Evolutionary conservation across 2,329 filamentous ascomycete species (phyloP).

Genomic region (Iodosphaeria phyllophila): DNA sequence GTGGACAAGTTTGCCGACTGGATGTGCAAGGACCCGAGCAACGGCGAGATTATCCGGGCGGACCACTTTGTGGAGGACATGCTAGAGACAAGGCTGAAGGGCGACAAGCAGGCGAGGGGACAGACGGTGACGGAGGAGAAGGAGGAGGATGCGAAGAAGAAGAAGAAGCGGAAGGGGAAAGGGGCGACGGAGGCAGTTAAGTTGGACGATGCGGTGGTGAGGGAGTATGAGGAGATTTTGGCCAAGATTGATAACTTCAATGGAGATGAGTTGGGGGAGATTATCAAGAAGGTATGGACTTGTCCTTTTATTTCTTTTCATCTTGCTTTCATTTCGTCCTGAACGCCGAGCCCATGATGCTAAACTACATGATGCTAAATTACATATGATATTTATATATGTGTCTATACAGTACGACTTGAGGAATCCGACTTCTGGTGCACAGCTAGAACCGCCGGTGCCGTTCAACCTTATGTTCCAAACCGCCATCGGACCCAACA

Average conservation of each 20-base stretch:
- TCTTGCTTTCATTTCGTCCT: too few species aligned
- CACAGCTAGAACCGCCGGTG: slow-evolving; percentile 61
- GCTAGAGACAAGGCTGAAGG: slow-evolving; percentile 70
- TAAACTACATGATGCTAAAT: too few species aligned
- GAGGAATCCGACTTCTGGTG: slow-evolving; percentile 66
- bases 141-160: slow-evolving; percentile 46
- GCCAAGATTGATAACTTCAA: slow-evolving; percentile 93
- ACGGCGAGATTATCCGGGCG: slow-evolving; percentile 85
- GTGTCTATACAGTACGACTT: too few species aligned
- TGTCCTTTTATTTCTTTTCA: too few species aligned
- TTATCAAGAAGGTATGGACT: slow-evolving; percentile 92
- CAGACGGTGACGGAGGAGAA: slow-evolving; percentile 60
- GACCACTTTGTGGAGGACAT: slow-evolving; percentile 95
- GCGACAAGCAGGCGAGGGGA: slow-evolving; percentile 82
- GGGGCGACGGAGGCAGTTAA: slow-evolving; percentile 63
- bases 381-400: too few species aligned
- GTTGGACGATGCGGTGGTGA: slow-evolving; percentile 67
- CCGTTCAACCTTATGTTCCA: slow-evolving; percentile 99
- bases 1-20: slow-evolving; percentile 97
- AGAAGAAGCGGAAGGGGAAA: slow-evolving; percentile 78
- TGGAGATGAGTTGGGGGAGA: slow-evolving; percentile 64
- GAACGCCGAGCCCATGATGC: too few species aligned
- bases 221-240: slow-evolving; percentile 82
- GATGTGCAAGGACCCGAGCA: slow-evolving; percentile 99
- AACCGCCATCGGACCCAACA: slow-evolving; percentile 82